Percentiles rank a stretch among this genome's conserved stretches.
Conservation (phyloP, 1,139 yeast species). For the Pichia sp. region DNA sequence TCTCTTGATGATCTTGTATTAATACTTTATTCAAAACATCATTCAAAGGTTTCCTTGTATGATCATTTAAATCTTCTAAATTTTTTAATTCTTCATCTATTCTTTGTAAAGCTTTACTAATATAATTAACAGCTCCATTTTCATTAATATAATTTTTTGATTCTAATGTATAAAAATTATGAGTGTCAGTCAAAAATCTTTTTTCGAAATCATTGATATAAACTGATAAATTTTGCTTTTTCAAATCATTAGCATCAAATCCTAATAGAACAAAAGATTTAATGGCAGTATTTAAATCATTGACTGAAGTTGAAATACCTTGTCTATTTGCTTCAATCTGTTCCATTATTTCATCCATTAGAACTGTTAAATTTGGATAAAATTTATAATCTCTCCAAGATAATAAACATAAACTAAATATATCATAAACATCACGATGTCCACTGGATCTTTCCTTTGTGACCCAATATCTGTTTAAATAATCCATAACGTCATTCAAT, state of each 20-base stretch:
- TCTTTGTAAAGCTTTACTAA: conserved; percentile 78
- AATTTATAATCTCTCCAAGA: conserved; percentile 88
- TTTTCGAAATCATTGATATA: conserved; percentile 76
- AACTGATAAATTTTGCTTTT: conserved; percentile 75
- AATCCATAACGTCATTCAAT: conserved; percentile 88
- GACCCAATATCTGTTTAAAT: conserved; percentile 97
- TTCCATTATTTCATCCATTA: conserved; percentile 67
- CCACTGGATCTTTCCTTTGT: conserved; percentile 95
- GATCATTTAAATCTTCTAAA: conserved; percentile 78
- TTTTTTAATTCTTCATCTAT: conserved; percentile 77
- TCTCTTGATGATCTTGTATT: conserved; percentile 71
- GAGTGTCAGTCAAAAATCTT: conserved; percentile 68
- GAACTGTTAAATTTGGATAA: conserved; percentile 49
- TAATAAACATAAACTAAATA: conserved; percentile 76
- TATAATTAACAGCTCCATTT: conserved; percentile 85
- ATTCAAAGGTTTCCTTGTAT: conserved; percentile 71
- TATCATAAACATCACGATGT: conserved; percentile 84
- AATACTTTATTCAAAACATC: conserved; percentile 71
- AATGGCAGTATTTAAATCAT: conserved; percentile 66
- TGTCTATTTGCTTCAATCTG: conserved; percentile 75
- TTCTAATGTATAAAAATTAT: conserved; percentile 65
- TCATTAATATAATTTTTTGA: conserved; percentile 58
- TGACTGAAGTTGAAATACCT: conserved; percentile 67
- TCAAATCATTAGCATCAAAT: conserved; percentile 73
- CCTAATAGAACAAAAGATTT: conserved; percentile 77